Evolutionary conservation across 1,284 basidiomycete genomes (phyloP).

Genomic region (Pascua guehoae): DNA sequence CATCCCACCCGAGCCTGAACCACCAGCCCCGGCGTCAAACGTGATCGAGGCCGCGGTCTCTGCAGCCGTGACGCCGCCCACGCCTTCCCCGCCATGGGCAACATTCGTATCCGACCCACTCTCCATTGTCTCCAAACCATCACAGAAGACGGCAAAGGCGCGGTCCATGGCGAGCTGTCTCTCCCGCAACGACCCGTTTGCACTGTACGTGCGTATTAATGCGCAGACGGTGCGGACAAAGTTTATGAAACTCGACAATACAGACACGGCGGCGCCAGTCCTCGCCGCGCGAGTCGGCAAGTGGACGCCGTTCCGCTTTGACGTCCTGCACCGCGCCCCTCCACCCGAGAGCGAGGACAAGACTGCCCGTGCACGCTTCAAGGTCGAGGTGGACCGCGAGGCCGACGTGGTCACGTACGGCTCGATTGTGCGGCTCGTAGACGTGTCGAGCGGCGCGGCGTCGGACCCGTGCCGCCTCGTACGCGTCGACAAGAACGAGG

Average conservation of each 20-base stretch:
- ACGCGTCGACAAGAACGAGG: slow-evolving; percentile 86
- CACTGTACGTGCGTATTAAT: slow-evolving; percentile 93
- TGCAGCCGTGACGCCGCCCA: neutral
- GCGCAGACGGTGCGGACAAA: slow-evolving; percentile 95
- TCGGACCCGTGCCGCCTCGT: slow-evolving; percentile 84
- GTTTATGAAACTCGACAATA: slow-evolving; percentile 73
- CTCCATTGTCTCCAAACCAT: slow-evolving; percentile 93
- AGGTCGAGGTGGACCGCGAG: slow-evolving; percentile 11
- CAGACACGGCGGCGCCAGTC: neutral
- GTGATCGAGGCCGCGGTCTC: neutral
- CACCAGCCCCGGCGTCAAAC: neutral
- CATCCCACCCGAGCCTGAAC: neutral
- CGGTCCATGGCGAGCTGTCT: slow-evolving; percentile 90
- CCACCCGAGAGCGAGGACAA: slow-evolving; percentile 11
- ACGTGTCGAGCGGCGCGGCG: slow-evolving; percentile 74
- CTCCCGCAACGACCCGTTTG: slow-evolving; percentile 81
- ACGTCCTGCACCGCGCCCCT: slow-evolving; percentile 27
- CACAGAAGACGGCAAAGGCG: slow-evolving; percentile 94
- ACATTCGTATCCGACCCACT: slow-evolving; percentile 87
- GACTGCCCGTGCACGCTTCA: slow-evolving; percentile 7
- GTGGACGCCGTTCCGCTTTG: slow-evolving; percentile 45
- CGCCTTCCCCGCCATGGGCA: slow-evolving; percentile 63
- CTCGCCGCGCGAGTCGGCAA: slow-evolving; percentile 34
- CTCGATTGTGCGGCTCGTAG: slow-evolving; percentile 78
- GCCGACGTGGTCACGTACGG: slow-evolving; percentile 72